Evolutionary conservation across 2,329 filamentous ascomycete species (phyloP).

Genomic region (Sarocladium kiliense): DNA sequence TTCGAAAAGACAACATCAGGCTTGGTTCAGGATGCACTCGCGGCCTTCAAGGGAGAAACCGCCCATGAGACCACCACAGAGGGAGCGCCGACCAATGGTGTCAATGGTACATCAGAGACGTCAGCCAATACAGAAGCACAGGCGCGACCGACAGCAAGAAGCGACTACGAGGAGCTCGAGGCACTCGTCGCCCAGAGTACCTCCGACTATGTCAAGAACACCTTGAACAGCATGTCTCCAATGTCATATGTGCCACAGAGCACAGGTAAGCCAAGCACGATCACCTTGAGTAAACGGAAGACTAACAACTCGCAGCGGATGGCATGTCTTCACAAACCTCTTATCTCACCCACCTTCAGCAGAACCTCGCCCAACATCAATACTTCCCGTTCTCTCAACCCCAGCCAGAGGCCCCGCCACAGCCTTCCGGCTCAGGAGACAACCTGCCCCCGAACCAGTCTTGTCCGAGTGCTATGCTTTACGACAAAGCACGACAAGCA

Average conservation of each 20-base stretch:
- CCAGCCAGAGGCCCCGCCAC: slow-evolving; percentile 27
- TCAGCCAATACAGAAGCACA: slow-evolving; percentile 19
- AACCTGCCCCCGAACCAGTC: slow-evolving; percentile 52
- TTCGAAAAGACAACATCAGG: slow-evolving; percentile 37
- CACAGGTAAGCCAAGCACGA: slow-evolving; percentile 24
- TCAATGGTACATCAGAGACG: slow-evolving; percentile 17
- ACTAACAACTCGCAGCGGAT: slow-evolving; percentile 19
- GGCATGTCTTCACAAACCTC: slow-evolving; percentile 28
- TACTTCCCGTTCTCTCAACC: slow-evolving; percentile 28
- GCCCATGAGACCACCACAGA: slow-evolving; percentile 10
- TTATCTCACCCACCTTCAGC: slow-evolving; percentile 27
- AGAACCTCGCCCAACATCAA: slow-evolving; percentile 29
- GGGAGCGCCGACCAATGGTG: slow-evolving; percentile 8
- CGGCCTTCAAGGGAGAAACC: slow-evolving; percentile 26
- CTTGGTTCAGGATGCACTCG: slow-evolving; percentile 34
- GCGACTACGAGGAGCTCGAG: slow-evolving; percentile 37
- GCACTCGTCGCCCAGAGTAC: slow-evolving; percentile 39
- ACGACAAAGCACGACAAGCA: slow-evolving; percentile 54
- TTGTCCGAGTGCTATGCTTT: slow-evolving; percentile 48
- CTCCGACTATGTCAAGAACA: slow-evolving; percentile 39
- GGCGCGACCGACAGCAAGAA: slow-evolving; percentile 17
- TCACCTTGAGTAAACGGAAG: not conserved
- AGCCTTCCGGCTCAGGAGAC: slow-evolving; percentile 23
- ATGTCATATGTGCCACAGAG: slow-evolving; percentile 36
- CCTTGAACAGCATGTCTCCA: slow-evolving; percentile 36